Percentiles rank a stretch among this genome's conserved stretches.
These are phyloP conservation scores for Mucor irregularis DNA, from an alignment of 371 early-diverging fungal genomes.

Conservation along the genomic window DNA sequence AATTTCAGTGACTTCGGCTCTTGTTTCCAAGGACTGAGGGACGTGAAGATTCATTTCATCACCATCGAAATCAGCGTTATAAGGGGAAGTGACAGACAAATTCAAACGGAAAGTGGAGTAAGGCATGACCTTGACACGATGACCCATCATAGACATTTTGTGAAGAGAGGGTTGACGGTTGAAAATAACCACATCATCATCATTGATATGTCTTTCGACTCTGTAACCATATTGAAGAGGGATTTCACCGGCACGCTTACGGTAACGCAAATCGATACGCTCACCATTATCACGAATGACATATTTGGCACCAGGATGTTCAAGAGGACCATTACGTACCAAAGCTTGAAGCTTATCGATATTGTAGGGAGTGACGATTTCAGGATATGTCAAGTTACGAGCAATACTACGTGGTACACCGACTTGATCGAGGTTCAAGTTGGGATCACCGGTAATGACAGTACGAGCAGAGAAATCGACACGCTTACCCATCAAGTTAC, in stretches of 20 bases:
- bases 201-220: constrained; percentile 97
- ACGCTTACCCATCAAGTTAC: constrained; percentile 99
- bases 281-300: constrained; percentile 97
- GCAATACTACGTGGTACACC: constrained; percentile 99
- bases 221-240: constrained; percentile 92
- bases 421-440: constrained; percentile 97
- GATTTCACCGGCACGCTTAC: constrained; percentile 87
- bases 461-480: constrained; percentile 99
- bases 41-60: constrained; percentile 99
- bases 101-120: constrained; percentile 99
- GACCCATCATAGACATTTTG: constrained; percentile 99
- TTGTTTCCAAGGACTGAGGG: constrained; percentile 95
- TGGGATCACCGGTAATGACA: constrained; percentile 99
- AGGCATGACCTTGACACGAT: constrained; percentile 97
- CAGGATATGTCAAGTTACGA: constrained; percentile 97
- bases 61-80: constrained; percentile 99
- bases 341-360: constrained; percentile 86
- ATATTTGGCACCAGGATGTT: constrained; percentile 99
- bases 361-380: constrained; percentile 98
- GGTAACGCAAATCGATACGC: constrained; percentile 95
- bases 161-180: constrained; percentile 99
- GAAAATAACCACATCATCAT: constrained; percentile 98
- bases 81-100: constrained; percentile 98
- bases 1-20: constrained; percentile 95
- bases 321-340: constrained; percentile 96